Base-by-base conservation (phyloP, 2,329 filamentous ascomycete genomes). In the Pseudogymnoascus sp. region DNA sequence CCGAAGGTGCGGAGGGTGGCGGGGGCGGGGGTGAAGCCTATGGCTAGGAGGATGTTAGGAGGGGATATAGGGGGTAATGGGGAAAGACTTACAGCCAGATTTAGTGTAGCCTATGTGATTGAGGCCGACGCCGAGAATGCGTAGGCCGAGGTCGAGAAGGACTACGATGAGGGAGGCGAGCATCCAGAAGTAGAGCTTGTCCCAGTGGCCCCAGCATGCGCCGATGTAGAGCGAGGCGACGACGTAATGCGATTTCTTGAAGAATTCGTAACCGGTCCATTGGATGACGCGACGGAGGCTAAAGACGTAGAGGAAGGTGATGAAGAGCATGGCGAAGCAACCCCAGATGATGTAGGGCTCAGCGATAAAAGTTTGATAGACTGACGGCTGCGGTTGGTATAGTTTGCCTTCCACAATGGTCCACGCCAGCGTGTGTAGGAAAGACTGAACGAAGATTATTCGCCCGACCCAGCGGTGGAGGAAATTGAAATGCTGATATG, bases 401-500 rank as follows among this genome's bases (percentile, higher is more conserved):
- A 91, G 77, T 23, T 77, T 76, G 0, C 79, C 79, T 74, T 91
- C 86, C 50, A 91, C 77, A 47, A 92, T 71, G 26, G 80, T 83
- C 89, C 89, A 92, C 62, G 79, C 82, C 26, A 92, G 80, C 1
- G 88, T 91, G 72, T 93, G 89, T 1, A 92, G 74, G 9, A 80
- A 75, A 2, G 84, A 82, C 71, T 92, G 89, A 0, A 84, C 72
- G 62, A 90, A 83, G 67, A 93, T 90, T 69, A 92, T 80, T 66
- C 88, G 87, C 6, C 89, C 89, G 0, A 87, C 77, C 89, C 89
- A 92, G 33, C 88, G 85, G 73, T 91, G 89, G 19, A 92, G 76
- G 71, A 92, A 92, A 74, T 89, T 87, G 79, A 92, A 91, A 69
- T 83, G 84, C 68, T 91, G 88, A 70, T 91, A 90, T 0, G 89